Conservation (phyloP, 2,329 filamentous ascomycete genomes). For the Pseudogymnoascus sp. region DNA sequence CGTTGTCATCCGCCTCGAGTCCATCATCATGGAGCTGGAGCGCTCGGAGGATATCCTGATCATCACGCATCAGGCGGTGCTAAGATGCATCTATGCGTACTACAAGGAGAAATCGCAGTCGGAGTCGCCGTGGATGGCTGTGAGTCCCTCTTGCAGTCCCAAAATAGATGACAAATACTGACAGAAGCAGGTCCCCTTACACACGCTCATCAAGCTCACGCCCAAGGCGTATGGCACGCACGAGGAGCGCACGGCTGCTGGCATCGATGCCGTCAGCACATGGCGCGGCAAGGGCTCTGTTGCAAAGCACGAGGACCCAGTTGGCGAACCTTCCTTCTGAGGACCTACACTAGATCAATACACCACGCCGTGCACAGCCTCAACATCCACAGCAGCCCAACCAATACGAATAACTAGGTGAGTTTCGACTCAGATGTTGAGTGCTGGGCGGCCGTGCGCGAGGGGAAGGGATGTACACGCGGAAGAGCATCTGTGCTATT, state of each 20-base stretch:
- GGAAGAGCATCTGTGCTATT: constrained; percentile 1
- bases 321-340: neutral
- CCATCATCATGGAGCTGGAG: constrained; percentile 99
- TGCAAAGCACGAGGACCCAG: constrained; percentile 65
- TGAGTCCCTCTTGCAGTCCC: neutral
- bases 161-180: neutral
- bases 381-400: neutral
- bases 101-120: constrained; percentile 97
- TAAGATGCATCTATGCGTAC: constrained; percentile 96
- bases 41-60: constrained; percentile 95
- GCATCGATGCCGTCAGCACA: constrained; percentile 92
- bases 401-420: neutral
- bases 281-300: constrained; percentile 92
- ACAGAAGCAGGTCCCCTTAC: constrained; percentile 66
- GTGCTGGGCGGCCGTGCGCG: neutral
- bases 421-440: neutral
- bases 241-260: constrained; percentile 78
- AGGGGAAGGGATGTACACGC: neutral
- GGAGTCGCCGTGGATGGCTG: constrained; percentile 86
- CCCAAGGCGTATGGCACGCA: constrained; percentile 90
- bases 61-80: constrained; percentile 92
- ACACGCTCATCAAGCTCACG: constrained; percentile 93
- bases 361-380: neutral
- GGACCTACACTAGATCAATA: neutral
- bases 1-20: constrained; percentile 93